These are phyloP conservation scores for Trichoderma koningii DNA, from an alignment of 2,329 filamentous ascomycete genomes.

Conservation along the genomic window DNA sequence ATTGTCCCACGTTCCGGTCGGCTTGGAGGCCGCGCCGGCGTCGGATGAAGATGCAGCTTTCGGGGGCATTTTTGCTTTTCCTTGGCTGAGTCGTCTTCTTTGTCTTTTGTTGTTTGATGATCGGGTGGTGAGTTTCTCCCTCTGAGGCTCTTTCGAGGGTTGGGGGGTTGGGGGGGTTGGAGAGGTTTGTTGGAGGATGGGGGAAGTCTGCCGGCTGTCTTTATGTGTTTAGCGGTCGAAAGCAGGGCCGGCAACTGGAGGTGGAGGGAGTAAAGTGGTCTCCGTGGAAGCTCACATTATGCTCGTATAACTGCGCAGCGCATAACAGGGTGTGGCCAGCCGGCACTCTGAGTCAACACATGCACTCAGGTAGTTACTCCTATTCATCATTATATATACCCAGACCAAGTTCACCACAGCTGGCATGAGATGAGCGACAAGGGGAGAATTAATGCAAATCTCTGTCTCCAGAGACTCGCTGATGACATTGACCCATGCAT, in stretches of 20 bases:
- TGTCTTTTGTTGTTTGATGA: no score
- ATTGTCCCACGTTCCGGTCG: constrained; percentile 37
- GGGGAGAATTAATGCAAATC: no score
- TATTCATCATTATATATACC: no score
- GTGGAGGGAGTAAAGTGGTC: background rate
- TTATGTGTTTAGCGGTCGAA: background rate
- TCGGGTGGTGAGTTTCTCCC: background rate
- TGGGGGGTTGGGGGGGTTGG: background rate
- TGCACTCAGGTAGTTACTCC: no score
- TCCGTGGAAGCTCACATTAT: background rate
- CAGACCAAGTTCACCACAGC: no score
- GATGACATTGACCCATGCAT: background rate
- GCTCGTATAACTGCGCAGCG: background rate
- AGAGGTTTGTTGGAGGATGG: background rate
- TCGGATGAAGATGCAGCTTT: constrained; percentile 6
- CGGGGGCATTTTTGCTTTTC: constrained; percentile 14
- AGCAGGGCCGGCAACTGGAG: background rate
- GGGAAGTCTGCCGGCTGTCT: background rate
- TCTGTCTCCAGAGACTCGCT: background rate
- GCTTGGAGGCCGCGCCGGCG: background rate
- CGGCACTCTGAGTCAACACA: background rate
- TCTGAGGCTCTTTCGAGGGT: background rate
- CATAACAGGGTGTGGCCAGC: background rate
- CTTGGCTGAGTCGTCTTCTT: background rate
- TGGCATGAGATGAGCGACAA: no score